phyloP scores from a whole-genome alignment of 2,329 filamentous ascomycete genomes.

The Sclerotinia borealis region DNA sequence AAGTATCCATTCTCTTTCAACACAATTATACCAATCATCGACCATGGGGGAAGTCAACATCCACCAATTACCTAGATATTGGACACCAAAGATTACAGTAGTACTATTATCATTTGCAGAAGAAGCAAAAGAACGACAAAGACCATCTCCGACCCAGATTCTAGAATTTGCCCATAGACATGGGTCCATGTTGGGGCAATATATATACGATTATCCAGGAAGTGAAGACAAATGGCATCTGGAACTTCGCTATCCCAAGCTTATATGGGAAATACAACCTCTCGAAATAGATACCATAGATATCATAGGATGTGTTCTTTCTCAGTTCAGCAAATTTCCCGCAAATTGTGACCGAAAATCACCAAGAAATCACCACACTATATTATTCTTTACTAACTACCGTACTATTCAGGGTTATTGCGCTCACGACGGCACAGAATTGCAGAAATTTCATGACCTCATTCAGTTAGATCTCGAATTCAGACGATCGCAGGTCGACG shows the following conservation, averaged over 20 bases:
- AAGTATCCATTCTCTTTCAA: conserved; percentile 4
- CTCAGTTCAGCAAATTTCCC: conserved; percentile 18
- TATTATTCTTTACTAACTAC: conserved; percentile 30
- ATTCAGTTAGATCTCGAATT: conserved; percentile 12
- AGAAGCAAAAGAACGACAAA: neutral
- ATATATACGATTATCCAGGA: conserved; percentile 1
- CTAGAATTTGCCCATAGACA: neutral
- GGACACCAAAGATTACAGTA: neutral
- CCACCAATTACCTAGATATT: neutral
- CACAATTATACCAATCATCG: neutral
- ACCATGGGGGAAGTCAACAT: conserved; percentile 6
- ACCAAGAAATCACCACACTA: conserved; percentile 16
- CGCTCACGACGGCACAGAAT: conserved; percentile 22
- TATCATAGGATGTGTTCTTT: conserved; percentile 20
- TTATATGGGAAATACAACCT: neutral
- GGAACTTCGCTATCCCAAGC: conserved; percentile 8
- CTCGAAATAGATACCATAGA: conserved; percentile 13
- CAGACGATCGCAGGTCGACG: neutral
- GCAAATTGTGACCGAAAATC: conserved; percentile 18
- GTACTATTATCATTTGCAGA: neutral
- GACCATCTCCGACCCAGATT: neutral
- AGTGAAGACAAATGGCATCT: conserved; percentile 2
- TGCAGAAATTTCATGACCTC: conserved; percentile 13
- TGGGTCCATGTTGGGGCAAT: conserved; percentile 7
- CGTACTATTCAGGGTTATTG: conserved; percentile 28